Conservation (phyloP, 2,329 filamentous ascomycete genomes). For the Aspergillus thermomutatus region DNA sequence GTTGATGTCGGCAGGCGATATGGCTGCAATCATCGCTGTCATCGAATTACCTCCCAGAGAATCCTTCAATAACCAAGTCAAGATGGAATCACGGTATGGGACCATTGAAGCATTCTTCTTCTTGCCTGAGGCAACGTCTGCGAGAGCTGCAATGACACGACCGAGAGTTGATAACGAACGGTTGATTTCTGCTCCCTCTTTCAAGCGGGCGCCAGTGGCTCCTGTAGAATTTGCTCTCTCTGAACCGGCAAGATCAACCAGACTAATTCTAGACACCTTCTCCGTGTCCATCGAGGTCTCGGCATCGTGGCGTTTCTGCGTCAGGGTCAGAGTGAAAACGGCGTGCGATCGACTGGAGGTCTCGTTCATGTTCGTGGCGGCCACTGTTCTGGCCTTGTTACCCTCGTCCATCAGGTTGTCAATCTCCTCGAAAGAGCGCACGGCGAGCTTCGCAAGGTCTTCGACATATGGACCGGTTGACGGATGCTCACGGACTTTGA, state of each 20-base stretch:
- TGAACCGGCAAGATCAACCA: constrained; percentile 96
- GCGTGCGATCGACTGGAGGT: constrained; percentile 97
- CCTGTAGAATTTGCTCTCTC: constrained; percentile 97
- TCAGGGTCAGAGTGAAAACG: constrained; percentile 93
- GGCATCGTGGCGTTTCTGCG: constrained; percentile 84
- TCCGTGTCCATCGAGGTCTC: constrained; percentile 97
- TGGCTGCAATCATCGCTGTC: constrained; percentile 99
- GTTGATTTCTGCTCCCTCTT: constrained; percentile 98
- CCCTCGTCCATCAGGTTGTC: constrained; percentile 98
- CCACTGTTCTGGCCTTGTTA: constrained; percentile 96
- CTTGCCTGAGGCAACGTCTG: constrained; percentile 82
- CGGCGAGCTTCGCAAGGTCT: constrained; percentile 91
- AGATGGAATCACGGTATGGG: constrained; percentile 91
- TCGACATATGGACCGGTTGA: constrained; percentile 97
- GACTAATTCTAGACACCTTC: constrained; percentile 95
- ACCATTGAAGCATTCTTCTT: constrained; percentile 74
- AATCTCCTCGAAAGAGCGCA: constrained; percentile 90
- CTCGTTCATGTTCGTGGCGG: constrained; percentile 99
- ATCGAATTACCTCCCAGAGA: constrained; percentile 97
- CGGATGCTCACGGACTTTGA: constrained; percentile 96
- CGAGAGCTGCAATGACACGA: constrained; percentile 93
- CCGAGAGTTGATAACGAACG: constrained; percentile 92
- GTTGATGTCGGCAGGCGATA: constrained; percentile 97
- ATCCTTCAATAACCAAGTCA: constrained; percentile 97
- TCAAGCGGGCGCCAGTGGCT: constrained; percentile 88